phyloP scores from a whole-genome alignment of 2,329 filamentous ascomycete species.

The Hypocrella siamensis region DNA sequence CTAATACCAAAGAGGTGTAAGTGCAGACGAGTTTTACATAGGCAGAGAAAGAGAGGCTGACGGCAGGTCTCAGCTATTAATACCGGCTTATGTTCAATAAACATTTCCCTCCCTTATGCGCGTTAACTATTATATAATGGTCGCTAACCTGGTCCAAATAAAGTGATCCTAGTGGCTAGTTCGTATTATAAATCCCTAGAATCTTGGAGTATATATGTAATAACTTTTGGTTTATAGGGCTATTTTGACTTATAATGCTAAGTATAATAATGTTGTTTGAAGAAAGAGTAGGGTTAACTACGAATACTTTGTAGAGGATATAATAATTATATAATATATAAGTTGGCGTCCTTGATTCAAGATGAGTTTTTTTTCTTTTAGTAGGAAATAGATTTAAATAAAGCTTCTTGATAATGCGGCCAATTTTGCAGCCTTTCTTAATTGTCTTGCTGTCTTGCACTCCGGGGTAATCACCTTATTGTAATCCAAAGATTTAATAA shows the following conservation, averaged over 20 bases:
- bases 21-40: slow-evolving; percentile 10
- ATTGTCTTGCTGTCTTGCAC: no score
- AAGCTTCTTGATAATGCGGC: no score
- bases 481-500: no score
- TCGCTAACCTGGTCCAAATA: slow-evolving; percentile 95
- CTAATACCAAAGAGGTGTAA: slow-evolving; percentile 91
- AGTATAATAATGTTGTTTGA: slow-evolving; percentile 43
- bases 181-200: slow-evolving; percentile 5
- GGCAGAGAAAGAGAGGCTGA: slow-evolving; percentile 1
- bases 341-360: no score
- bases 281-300: no score
- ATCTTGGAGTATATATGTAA: no score
- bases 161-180: slow-evolving; percentile 88
- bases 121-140: slow-evolving; percentile 90
- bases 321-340: not conserved
- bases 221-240: slow-evolving; percentile 36
- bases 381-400: no score
- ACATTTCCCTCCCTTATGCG: slow-evolving; percentile 87
- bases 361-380: no score
- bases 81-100: slow-evolving; percentile 98
- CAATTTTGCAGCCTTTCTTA: no score
- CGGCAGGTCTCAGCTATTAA: slow-evolving; percentile 55
- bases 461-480: no score
- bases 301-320: not conserved
- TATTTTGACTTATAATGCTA: slow-evolving; percentile 59